Evolutionary conservation across 768 basidiomycete species (phyloP).

Genomic region (Tricholoma saponaceum): DNA sequence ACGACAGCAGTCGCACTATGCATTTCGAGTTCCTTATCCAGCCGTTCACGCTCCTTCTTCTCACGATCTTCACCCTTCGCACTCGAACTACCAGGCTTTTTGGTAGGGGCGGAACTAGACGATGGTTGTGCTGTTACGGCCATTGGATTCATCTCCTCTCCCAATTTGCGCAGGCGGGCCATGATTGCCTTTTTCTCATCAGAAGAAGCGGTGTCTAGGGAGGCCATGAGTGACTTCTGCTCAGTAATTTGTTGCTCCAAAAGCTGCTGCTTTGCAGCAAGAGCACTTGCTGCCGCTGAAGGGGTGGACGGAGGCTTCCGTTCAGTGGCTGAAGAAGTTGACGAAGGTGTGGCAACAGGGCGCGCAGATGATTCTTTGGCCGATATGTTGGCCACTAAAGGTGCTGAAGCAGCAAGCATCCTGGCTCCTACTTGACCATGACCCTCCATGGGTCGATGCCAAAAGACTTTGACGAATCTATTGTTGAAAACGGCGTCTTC

Average conservation of each 20-base stretch:
- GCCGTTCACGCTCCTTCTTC: conserved; percentile 54
- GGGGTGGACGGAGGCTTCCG: conserved; percentile 33
- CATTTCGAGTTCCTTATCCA: conserved; percentile 85
- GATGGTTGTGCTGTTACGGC: conserved; percentile 23
- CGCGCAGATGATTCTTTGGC: conserved; percentile 27
- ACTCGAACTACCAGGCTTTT: conserved; percentile 10
- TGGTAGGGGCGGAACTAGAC: conserved; percentile 20
- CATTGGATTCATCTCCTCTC: conserved; percentile 69
- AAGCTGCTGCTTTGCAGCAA: conserved; percentile 72
- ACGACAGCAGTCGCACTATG: conserved; percentile 37
- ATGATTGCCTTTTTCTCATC: conserved; percentile 82
- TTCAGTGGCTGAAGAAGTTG: conserved; percentile 6
- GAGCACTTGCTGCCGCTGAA: conserved; percentile 37
- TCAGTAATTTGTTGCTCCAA: conserved; percentile 82
- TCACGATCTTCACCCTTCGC: conserved; percentile 39
- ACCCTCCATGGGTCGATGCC: conserved; percentile 92
- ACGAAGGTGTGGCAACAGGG: conserved; percentile 16
- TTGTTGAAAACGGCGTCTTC: conserved; percentile 95
- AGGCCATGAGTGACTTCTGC: conserved; percentile 82
- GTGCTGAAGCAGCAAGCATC: conserved; percentile 79
- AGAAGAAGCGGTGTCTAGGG: conserved; percentile 54
- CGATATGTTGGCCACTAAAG: conserved; percentile 62
- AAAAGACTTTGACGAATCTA: conserved; percentile 93
- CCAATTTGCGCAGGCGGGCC: conserved; percentile 67
- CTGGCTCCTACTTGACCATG: conserved; percentile 77